Evolutionary conservation across 352 stramenopile genomes (phyloP).

Genomic region (Albugo candida): DNA sequence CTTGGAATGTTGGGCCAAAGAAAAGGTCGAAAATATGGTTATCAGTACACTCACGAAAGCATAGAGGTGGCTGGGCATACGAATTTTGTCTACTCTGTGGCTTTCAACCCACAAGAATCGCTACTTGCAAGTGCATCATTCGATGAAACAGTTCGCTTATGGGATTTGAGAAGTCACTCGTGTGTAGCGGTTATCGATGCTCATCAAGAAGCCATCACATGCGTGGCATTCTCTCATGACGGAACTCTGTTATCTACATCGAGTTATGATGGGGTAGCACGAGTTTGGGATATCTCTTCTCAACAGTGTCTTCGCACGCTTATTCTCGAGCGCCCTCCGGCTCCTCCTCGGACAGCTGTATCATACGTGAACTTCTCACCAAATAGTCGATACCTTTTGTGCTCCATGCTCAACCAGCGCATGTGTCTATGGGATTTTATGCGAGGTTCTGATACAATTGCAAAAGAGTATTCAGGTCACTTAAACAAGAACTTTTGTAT

Average conservation of each 20-base stretch:
- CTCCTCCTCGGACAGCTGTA: conserved; percentile 15
- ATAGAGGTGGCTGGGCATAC: conserved; percentile 47
- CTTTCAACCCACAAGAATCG: conserved; percentile 88
- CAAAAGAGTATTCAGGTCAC: conserved; percentile 56
- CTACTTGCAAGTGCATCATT: conserved; percentile 81
- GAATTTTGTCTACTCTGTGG: conserved; percentile 89
- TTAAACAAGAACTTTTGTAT: conserved; percentile 77
- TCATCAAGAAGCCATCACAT: conserved; percentile 91
- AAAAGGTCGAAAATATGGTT: conserved; percentile 14
- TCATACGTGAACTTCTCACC: conserved; percentile 81
- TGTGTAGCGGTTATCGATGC: conserved; percentile 77
- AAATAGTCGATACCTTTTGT: conserved; percentile 87
- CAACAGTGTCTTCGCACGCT: conserved; percentile 91
- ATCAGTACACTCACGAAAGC: conserved; percentile 13
- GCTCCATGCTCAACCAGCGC: conserved; percentile 78
- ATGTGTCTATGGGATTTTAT: conserved; percentile 84
- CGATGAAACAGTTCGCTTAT: conserved; percentile 91
- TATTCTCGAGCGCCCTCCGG: conserved; percentile 24
- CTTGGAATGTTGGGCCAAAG: conserved; percentile 43
- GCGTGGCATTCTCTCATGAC: conserved; percentile 87
- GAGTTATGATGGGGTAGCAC: conserved; percentile 34
- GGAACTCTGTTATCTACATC: conserved; percentile 82
- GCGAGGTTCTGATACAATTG: conserved; percentile 17
- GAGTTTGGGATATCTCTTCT: conserved; percentile 93
- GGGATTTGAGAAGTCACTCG: conserved; percentile 82